Evolutionary conservation across 148 eudicot species (phyloP).

Genomic region (Silene latifolia): DNA sequence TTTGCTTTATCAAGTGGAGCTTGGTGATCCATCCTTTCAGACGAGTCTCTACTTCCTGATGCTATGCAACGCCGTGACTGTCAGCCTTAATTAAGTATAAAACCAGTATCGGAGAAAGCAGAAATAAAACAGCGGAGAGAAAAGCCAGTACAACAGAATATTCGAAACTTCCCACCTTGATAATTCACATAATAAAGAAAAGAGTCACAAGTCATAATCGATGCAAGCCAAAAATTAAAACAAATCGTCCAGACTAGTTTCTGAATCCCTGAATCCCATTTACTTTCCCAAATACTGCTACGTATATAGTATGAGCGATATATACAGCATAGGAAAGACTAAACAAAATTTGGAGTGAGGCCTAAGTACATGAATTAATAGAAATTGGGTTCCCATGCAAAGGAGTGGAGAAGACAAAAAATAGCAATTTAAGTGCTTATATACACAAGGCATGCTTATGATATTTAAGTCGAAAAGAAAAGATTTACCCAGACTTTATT

Average conservation of each 20-base stretch:
- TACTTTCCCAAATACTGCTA: slow-evolving; percentile 8
- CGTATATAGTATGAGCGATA: not conserved
- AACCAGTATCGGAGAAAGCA: not conserved
- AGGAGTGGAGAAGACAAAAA: slow-evolving; percentile 1
- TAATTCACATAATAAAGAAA: not conserved
- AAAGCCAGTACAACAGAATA: not conserved
- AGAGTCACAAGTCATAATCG: not conserved
- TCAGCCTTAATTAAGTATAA: not conserved
- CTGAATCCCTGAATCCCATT: slow-evolving; percentile 2
- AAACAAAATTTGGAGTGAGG: slow-evolving; percentile 21
- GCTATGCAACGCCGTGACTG: not conserved
- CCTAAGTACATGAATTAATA: slow-evolving; percentile 10
- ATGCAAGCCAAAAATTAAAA: not conserved
- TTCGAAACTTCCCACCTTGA: not conserved
- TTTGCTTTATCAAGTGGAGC: not conserved
- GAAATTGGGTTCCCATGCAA: not conserved
- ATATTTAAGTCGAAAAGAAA: slow-evolving; percentile 5
- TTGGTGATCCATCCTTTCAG: not conserved
- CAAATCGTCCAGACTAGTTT: not conserved
- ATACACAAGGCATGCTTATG: slow-evolving; percentile 16
- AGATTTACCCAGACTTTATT: slow-evolving; percentile 6
- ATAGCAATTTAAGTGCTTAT: slow-evolving; percentile 8
- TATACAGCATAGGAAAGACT: slow-evolving; percentile 17
- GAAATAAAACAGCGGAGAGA: not conserved
- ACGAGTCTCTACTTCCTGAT: not conserved